Evolutionary conservation across 73 alveolate species (phyloP).

Genomic region (Blepharisma japonicum): DNA sequence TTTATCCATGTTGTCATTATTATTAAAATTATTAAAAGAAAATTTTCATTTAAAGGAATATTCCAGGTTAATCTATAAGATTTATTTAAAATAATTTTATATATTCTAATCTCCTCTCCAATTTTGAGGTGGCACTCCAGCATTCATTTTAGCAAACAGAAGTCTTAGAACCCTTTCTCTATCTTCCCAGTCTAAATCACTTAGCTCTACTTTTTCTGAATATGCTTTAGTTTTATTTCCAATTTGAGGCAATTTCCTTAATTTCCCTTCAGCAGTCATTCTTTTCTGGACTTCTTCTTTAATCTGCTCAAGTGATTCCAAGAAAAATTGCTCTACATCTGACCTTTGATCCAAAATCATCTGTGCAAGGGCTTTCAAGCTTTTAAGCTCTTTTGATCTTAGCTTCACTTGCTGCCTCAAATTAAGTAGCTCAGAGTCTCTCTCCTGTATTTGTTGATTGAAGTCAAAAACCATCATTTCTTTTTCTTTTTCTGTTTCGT

Average conservation of each 20-base stretch:
- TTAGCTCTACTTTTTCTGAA: slow-evolving; percentile 70
- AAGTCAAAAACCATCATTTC: slow-evolving; percentile 23
- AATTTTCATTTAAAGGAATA: too few species aligned
- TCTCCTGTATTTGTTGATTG: slow-evolving; percentile 31
- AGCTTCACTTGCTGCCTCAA: slow-evolving; percentile 56
- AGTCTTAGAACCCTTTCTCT: slow-evolving; percentile 76
- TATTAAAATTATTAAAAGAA: too few species aligned
- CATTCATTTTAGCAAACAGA: slow-evolving; percentile 77
- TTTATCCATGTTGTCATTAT: too few species aligned
- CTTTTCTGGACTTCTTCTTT: slow-evolving; percentile 68
- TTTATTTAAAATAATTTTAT: too few species aligned
- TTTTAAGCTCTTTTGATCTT: slow-evolving; percentile 71
- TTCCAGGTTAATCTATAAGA: too few species aligned
- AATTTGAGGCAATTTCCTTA: slow-evolving; percentile 41
- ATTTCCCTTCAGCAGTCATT: slow-evolving; percentile 57
- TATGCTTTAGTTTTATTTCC: slow-evolving; percentile 39
- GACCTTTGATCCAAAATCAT: slow-evolving; percentile 86
- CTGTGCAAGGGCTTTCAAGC: slow-evolving; percentile 64
- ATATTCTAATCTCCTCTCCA: slow-evolving; percentile 50
- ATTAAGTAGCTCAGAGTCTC: slow-evolving; percentile 36
- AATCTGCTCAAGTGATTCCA: slow-evolving; percentile 75
- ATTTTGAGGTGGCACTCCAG: slow-evolving; percentile 75
- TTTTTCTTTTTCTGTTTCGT: slow-evolving; percentile 41
- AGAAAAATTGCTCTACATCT: slow-evolving; percentile 85
- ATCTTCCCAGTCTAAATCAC: slow-evolving; percentile 83